Conservation (phyloP, 2,329 filamentous ascomycete genomes). For the Aspergillus japonicus region DNA sequence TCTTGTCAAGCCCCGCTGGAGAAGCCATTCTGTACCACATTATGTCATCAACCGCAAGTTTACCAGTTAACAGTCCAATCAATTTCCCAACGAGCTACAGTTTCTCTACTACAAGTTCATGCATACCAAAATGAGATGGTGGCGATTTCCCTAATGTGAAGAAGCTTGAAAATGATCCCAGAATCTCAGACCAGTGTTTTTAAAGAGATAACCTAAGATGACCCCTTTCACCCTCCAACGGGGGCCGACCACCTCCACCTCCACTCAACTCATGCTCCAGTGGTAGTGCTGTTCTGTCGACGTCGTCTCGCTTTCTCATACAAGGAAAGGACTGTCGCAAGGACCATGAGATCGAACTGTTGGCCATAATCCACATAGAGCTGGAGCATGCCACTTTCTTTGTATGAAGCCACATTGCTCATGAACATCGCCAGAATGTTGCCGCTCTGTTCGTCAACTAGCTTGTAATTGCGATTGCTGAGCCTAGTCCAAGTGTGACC, state of each 20-base stretch:
- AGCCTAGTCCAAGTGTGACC: slow-evolving; percentile 22
- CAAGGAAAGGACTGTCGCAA: slow-evolving; percentile 28
- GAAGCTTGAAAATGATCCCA: too few species aligned
- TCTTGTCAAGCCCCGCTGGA: not conserved
- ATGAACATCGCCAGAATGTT: slow-evolving; percentile 34
- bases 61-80: too few species aligned
- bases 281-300: slow-evolving; percentile 2
- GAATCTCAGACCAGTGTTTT: too few species aligned
- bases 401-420: slow-evolving; percentile 28
- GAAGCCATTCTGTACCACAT: not conserved
- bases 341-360: slow-evolving; percentile 31
- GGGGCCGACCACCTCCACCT: slow-evolving; percentile 4
- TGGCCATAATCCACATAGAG: slow-evolving; percentile 27
- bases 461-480: slow-evolving; percentile 31
- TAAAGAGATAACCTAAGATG: too few species aligned
- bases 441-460: slow-evolving; percentile 32
- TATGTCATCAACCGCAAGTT: slow-evolving; percentile 5
- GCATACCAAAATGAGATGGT: too few species aligned
- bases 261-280: slow-evolving; percentile 14
- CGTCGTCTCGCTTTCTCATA: slow-evolving; percentile 26
- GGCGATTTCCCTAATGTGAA: too few species aligned
- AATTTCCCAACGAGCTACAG: too few species aligned
- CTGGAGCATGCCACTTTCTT: slow-evolving; percentile 34
- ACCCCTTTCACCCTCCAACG: too few species aligned
- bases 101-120: too few species aligned